Conservation (phyloP, 257 asterid genomes). For the Gentiana straminea region DNA sequence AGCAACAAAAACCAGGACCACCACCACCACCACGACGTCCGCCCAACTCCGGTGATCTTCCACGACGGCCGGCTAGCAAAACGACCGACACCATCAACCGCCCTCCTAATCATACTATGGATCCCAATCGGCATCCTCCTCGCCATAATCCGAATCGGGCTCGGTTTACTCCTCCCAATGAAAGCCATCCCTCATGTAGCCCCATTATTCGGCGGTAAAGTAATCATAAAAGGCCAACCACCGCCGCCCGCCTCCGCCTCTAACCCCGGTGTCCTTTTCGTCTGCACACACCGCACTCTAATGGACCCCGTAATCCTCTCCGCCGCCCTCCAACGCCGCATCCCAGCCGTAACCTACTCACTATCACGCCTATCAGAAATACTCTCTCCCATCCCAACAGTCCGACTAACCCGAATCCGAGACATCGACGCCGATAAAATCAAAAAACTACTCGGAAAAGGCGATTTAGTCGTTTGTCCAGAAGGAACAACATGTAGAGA, state of each 20-base stretch:
- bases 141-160: slow-evolving; percentile 37
- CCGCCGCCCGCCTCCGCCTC: slow-evolving; percentile 40
- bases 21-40: slow-evolving; percentile 11
- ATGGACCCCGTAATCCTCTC: slow-evolving; percentile 85
- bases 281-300: slow-evolving; percentile 75
- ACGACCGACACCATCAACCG: slow-evolving; percentile 66
- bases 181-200: slow-evolving; percentile 30
- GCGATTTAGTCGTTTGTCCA: slow-evolving; percentile 66
- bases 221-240: slow-evolving; percentile 61
- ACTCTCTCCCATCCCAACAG: slow-evolving; percentile 80
- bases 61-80: slow-evolving; percentile 80
- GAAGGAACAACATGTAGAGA: slow-evolving; percentile 93
- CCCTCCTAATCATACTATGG: slow-evolving; percentile 61
- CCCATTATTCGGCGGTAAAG: slow-evolving; percentile 50
- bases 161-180: slow-evolving; percentile 55
- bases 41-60: slow-evolving; percentile 73
- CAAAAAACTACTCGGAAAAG: slow-evolving; percentile 45
- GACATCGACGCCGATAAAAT: slow-evolving; percentile 59
- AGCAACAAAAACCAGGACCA: slow-evolving; percentile 9
- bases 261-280: slow-evolving; percentile 56
- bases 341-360: slow-evolving; percentile 84
- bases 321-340: slow-evolving; percentile 53
- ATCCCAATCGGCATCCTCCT: slow-evolving; percentile 59
- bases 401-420: slow-evolving; percentile 55
- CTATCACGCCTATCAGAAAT: slow-evolving; percentile 64